A percentile compares a stretch with the other conserved stretches of the same genome.
Conservation (phyloP, 306 rosid genomes). For the Arachis hypogaea region DNA sequence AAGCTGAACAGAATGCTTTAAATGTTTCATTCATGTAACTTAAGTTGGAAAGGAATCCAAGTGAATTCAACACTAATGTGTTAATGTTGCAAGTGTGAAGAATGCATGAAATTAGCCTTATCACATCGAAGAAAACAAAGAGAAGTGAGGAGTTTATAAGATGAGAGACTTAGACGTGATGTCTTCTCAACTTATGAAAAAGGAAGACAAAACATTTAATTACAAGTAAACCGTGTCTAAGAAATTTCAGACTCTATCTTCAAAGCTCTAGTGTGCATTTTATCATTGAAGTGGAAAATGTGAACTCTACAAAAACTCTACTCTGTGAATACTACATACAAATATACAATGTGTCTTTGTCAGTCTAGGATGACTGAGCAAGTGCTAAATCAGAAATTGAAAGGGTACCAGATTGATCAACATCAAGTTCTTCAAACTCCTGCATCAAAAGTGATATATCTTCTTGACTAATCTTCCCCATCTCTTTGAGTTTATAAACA, state of each 20-base stretch:
- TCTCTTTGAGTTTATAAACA: slow-evolving; percentile 79
- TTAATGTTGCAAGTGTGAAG: no score
- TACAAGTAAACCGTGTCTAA: no score
- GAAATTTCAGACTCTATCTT: neutral
- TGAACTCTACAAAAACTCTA: slow-evolving; percentile 14
- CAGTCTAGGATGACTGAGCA: slow-evolving; percentile 58
- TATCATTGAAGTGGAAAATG: neutral
- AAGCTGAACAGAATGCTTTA: no score
- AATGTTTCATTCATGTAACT: no score
- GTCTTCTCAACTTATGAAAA: no score
- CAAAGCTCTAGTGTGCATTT: slow-evolving; percentile 5
- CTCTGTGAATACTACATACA: neutral
- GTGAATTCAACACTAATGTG: no score
- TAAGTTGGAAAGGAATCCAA: no score
- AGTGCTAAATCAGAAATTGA: slow-evolving; percentile 63
- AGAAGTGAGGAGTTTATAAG: no score
- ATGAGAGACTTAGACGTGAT: no score
- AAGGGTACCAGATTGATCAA: slow-evolving; percentile 86
- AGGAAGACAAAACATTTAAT: no score
- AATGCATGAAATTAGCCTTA: no score
- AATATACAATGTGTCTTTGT: neutral
- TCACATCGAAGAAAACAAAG: no score
- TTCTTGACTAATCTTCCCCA: slow-evolving; percentile 85
- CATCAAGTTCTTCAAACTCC: slow-evolving; percentile 83
- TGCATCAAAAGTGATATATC: slow-evolving; percentile 72